These are phyloP conservation scores for Candida fluviatilis DNA, from an alignment of 805 yeast species.

Conservation along the genomic window DNA sequence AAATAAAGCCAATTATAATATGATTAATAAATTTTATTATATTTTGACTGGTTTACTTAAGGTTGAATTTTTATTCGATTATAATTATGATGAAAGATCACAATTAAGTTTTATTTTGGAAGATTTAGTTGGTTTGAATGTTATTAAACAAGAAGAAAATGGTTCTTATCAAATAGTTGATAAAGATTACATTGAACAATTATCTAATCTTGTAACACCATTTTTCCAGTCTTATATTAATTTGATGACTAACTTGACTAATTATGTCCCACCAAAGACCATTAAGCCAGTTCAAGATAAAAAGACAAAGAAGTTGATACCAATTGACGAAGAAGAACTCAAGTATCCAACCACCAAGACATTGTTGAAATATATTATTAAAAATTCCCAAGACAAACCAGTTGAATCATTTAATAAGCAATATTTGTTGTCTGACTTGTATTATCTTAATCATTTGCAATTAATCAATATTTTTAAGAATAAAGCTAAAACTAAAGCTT, in stretches of 20 bases:
- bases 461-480: slow-evolving; percentile 36
- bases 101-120: slow-evolving; percentile 25
- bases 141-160: slow-evolving; percentile 15
- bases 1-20: slow-evolving; percentile 7
- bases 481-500: slow-evolving; percentile 38
- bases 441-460: slow-evolving; percentile 31
- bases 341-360: slow-evolving; percentile 28
- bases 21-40: slow-evolving; percentile 24
- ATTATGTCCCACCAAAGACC: slow-evolving; percentile 7
- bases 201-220: slow-evolving; percentile 29
- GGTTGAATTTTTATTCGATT: slow-evolving; percentile 41
- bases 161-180: slow-evolving; percentile 19
- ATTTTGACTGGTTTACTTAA: slow-evolving; percentile 37
- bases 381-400: slow-evolving; percentile 16
- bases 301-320: slow-evolving; percentile 5
- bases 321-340: slow-evolving; percentile 19
- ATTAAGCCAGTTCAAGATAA: slow-evolving; percentile 2
- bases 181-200: slow-evolving; percentile 16
- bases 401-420: slow-evolving; percentile 39
- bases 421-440: slow-evolving; percentile 36
- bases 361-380: slow-evolving; percentile 24
- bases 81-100: slow-evolving; percentile 29
- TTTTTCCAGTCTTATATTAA: slow-evolving; percentile 27
- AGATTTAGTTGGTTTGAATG: slow-evolving; percentile 14
- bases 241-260: slow-evolving; percentile 8